Conservation (phyloP, 768 basidiomycete genomes). For the Lentinus tigrinus region DNA sequence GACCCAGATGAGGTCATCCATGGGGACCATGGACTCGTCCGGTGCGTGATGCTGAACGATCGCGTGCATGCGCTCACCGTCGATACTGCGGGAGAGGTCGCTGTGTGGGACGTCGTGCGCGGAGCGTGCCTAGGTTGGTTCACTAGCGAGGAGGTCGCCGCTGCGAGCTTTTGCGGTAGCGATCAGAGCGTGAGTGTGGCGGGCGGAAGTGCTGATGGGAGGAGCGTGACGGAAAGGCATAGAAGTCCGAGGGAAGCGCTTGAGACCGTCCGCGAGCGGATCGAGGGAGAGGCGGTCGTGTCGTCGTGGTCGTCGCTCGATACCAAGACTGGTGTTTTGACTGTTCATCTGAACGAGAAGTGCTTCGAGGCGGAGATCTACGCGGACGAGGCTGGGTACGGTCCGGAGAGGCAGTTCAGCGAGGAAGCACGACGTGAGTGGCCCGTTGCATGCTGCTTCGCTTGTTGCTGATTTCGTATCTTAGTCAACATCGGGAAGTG, state of each 20-base stretch:
- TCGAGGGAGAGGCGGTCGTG: slow-evolving; percentile 93
- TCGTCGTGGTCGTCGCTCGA: slow-evolving; percentile 85
- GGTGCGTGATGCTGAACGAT: slow-evolving; percentile 82
- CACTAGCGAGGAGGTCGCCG: slow-evolving; percentile 60
- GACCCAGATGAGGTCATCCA: slow-evolving; percentile 68
- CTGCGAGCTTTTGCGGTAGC: slow-evolving; percentile 51
- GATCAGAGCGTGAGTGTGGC: slow-evolving; percentile 40
- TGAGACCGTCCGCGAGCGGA: slow-evolving; percentile 82
- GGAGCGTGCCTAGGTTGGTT: slow-evolving; percentile 75
- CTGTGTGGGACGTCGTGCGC: slow-evolving; percentile 89
- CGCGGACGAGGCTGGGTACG: slow-evolving; percentile 84
- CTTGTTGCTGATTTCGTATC: background rate
- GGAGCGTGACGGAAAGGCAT: slow-evolving; percentile 41
- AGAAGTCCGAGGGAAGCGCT: slow-evolving; percentile 79
- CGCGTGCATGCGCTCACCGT: slow-evolving; percentile 88
- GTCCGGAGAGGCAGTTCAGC: slow-evolving; percentile 53
- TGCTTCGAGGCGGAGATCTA: slow-evolving; percentile 96
- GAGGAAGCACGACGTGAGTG: slow-evolving; percentile 82
- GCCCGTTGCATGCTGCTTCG: background rate
- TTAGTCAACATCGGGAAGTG: slow-evolving; percentile 92
- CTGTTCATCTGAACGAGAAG: slow-evolving; percentile 82
- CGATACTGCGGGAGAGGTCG: slow-evolving; percentile 84
- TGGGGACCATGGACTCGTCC: slow-evolving; percentile 81
- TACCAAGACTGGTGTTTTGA: slow-evolving; percentile 85
- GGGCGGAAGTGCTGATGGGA: slow-evolving; percentile 47